Evolutionary conservation across 805 yeast genomes (phyloP).

Genomic region (Yarrowia porcina): DNA sequence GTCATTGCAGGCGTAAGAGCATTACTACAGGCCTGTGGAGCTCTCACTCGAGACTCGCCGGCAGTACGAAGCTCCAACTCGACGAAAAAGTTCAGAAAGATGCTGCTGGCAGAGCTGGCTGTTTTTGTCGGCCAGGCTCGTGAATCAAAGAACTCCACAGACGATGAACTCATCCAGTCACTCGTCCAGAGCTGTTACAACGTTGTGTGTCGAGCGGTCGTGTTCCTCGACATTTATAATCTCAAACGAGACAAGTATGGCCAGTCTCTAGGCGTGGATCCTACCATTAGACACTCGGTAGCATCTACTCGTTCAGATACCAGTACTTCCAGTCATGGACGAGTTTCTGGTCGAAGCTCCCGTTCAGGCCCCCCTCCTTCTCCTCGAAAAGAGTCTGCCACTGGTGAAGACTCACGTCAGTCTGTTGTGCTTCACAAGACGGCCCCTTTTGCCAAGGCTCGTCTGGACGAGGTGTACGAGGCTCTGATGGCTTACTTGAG

Average conservation of each 20-base stretch:
- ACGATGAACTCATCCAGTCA: slow-evolving; percentile 36
- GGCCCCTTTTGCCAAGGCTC: slow-evolving; percentile 36
- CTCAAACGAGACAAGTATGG: slow-evolving; percentile 24
- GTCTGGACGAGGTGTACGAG: slow-evolving; percentile 39
- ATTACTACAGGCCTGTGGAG: slow-evolving; percentile 38
- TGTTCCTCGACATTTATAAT: slow-evolving; percentile 34
- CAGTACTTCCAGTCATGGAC: neutral
- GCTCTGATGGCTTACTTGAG: slow-evolving; percentile 39
- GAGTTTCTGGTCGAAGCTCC: neutral
- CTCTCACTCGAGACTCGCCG: slow-evolving; percentile 38
- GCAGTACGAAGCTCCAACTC: slow-evolving; percentile 35
- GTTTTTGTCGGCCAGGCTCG: slow-evolving; percentile 41
- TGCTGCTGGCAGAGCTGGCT: slow-evolving; percentile 42
- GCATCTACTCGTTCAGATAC: neutral
- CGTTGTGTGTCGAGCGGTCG: slow-evolving; percentile 37
- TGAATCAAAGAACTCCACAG: slow-evolving; percentile 36
- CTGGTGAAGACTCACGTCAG: slow-evolving; percentile 28
- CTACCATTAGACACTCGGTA: neutral
- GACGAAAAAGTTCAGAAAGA: slow-evolving; percentile 38
- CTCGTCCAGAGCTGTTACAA: slow-evolving; percentile 37
- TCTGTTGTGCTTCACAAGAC: slow-evolving; percentile 32
- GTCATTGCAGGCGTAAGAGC: slow-evolving; percentile 42
- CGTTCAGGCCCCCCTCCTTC: slow-evolving; percentile 1
- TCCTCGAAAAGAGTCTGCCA: slow-evolving; percentile 13
- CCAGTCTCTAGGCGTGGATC: neutral